Conservation (phyloP, 306 rosid genomes). For the Sicyos baderoa region DNA sequence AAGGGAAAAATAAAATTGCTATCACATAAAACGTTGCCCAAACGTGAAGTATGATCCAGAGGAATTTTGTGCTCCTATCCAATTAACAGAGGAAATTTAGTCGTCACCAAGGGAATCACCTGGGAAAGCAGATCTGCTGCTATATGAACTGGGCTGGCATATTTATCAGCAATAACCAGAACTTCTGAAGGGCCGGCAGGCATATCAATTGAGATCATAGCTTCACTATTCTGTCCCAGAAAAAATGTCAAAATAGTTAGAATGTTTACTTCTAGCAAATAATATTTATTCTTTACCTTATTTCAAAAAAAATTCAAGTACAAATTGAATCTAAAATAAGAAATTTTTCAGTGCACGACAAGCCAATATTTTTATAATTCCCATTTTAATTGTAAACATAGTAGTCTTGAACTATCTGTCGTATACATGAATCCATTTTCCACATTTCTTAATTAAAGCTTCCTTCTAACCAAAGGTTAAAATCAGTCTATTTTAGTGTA, state of each 20-base stretch:
- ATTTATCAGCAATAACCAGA: slow-evolving; percentile 84
- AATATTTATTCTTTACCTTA: background rate
- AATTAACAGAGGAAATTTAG: background rate
- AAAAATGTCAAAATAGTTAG: background rate
- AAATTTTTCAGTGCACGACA: background rate
- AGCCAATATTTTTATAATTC: background rate
- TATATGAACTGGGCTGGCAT: slow-evolving; percentile 74
- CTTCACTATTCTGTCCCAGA: slow-evolving; percentile 75
- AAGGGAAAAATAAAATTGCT: background rate
- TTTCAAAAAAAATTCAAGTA: too few species aligned
- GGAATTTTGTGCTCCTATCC: slow-evolving; percentile 3
- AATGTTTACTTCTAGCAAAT: background rate
- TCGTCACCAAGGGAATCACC: slow-evolving; percentile 34
- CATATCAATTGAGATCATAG: slow-evolving; percentile 98
- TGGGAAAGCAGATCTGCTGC: slow-evolving; percentile 98
- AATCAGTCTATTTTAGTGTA: background rate
- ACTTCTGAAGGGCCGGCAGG: slow-evolving; percentile 99
- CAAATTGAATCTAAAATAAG: background rate
- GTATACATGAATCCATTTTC: background rate
- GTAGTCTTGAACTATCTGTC: background rate
- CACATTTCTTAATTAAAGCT: background rate
- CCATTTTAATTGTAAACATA: background rate
- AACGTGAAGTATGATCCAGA: background rate
- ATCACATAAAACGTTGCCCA: background rate
- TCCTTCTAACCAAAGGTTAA: background rate